Evolutionary conservation across 768 basidiomycete genomes (phyloP).

Genomic region (Pleurotus salmoneostramineus): DNA sequence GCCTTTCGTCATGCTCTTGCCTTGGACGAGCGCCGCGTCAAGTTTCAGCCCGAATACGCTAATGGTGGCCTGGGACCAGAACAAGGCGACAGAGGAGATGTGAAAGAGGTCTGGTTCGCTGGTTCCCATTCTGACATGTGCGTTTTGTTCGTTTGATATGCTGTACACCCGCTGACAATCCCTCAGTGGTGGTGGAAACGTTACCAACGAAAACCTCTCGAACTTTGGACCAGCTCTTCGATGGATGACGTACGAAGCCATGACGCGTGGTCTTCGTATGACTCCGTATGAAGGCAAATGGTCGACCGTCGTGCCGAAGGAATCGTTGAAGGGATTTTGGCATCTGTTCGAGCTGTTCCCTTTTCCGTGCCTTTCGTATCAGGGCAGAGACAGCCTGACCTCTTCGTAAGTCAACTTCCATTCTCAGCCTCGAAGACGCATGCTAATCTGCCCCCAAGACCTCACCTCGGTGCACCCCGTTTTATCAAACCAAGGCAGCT

Average conservation of each 20-base stretch:
- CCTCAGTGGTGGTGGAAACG: conserved; percentile 15
- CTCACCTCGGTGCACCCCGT: neutral
- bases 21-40: conserved; percentile 42
- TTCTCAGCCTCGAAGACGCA: neutral
- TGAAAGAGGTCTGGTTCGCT: conserved; percentile 28
- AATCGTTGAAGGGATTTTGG: neutral
- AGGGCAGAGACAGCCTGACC: neutral
- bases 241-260: conserved; percentile 11
- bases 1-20: conserved; percentile 44
- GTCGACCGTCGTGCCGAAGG: neutral
- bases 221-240: conserved; percentile 14
- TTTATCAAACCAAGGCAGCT: conserved; percentile 1
- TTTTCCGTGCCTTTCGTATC: neutral
- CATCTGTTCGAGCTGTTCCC: neutral
- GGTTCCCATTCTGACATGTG: conserved; percentile 28
- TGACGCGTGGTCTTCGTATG: neutral
- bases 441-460: neutral
- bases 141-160: conserved; percentile 1
- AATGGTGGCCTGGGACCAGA: neutral
- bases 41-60: conserved; percentile 40
- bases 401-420: neutral
- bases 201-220: conserved; percentile 13
- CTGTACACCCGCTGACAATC: too few relatives aligned
- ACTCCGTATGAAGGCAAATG: neutral
- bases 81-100: conserved; percentile 7